Percentiles rank a stretch among this genome's conserved stretches.
Conservation (phyloP, 1,284 basidiomycete genomes). For the Moniliophthora roreri region DNA sequence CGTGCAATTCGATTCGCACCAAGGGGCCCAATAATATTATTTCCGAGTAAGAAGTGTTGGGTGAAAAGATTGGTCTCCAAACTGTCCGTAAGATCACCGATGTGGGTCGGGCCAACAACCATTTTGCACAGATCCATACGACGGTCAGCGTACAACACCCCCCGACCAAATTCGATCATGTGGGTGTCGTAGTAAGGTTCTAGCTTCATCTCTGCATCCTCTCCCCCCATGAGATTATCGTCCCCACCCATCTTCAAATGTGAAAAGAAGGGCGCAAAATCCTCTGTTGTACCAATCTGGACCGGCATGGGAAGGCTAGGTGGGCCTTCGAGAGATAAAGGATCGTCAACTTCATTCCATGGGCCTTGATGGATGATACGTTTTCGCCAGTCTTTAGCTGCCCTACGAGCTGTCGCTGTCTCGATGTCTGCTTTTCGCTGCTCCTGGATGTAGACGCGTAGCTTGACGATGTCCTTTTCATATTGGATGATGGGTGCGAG, state of each 20-base stretch:
- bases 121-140: constrained; percentile 22
- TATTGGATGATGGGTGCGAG: constrained; percentile 7
- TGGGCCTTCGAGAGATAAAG: constrained; percentile 17
- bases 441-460: constrained; percentile 3
- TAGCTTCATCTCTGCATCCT: constrained; percentile 11
- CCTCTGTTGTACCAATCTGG: constrained; percentile 17
- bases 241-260: constrained; percentile 6
- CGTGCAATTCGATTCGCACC: constrained; percentile 19
- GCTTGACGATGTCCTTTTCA: constrained; percentile 8
- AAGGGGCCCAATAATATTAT: constrained; percentile 20
- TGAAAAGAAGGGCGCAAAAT: constrained; percentile 14
- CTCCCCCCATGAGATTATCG: constrained; percentile 2
- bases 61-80: constrained; percentile 17
- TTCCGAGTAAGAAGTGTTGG: constrained; percentile 19
- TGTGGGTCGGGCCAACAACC: constrained; percentile 21
- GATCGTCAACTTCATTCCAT: constrained; percentile 15
- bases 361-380: constrained; percentile 1
- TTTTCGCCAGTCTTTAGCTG: neutral
- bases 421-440: neutral
- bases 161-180: constrained; percentile 21
- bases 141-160: constrained; percentile 19
- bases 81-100: constrained; percentile 19
- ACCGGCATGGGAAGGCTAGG: constrained; percentile 19
- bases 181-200: constrained; percentile 16
- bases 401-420: neutral